Evolutionary conservation across 2,329 filamentous ascomycete genomes (phyloP).

Genomic region (Macrophomina phaseolina): DNA sequence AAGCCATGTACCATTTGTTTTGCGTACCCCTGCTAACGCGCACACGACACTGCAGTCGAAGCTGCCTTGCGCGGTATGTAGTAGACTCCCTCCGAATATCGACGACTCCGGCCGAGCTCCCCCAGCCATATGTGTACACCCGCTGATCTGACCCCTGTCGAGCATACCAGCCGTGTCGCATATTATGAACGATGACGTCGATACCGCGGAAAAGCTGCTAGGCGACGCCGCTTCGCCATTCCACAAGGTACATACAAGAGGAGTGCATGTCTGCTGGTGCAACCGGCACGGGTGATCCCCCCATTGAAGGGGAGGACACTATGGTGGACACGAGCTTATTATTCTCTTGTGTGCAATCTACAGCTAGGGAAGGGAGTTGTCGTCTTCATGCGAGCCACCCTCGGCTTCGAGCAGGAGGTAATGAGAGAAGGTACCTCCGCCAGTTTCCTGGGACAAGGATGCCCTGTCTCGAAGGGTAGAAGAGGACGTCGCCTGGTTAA

Average conservation of each 20-base stretch:
- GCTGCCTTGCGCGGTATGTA: conserved; percentile 54
- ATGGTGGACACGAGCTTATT: conserved; percentile 6
- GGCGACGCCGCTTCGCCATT: conserved; percentile 80
- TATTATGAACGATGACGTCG: conserved; percentile 90
- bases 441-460: too few species aligned
- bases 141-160: background rate
- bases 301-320: background rate
- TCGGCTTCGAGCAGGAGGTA: conserved; percentile 90
- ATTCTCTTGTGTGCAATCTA: conserved; percentile 5
- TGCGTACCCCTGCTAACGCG: conserved; percentile 32
- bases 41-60: conserved; percentile 42
- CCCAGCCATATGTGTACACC: too few species aligned
- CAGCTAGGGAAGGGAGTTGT: conserved; percentile 80
- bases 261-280: conserved; percentile 12
- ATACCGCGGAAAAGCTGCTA: conserved; percentile 76
- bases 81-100: background rate
- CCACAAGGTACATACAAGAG: conserved; percentile 64
- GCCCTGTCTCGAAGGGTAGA: too few species aligned
- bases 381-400: conserved; percentile 81
- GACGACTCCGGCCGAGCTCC: background rate
- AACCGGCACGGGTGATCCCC: background rate
- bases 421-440: conserved; percentile 70
- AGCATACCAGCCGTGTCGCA: conserved; percentile 63
- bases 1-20: too few species aligned
- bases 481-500: background rate